Conservation (phyloP, 2,329 filamentous ascomycete genomes). For the Diaporthe vaccinii region DNA sequence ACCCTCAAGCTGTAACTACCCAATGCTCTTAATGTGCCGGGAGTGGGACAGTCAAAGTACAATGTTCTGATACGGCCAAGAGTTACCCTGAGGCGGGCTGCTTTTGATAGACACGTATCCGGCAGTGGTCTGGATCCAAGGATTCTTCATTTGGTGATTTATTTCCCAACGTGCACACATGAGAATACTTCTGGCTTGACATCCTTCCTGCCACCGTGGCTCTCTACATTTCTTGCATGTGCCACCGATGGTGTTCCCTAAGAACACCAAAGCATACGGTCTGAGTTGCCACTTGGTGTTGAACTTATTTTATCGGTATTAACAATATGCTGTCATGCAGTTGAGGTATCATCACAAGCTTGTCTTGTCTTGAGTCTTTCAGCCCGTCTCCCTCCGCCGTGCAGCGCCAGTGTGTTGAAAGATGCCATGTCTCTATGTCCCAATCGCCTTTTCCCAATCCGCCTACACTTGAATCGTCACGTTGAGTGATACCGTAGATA, state of each 20-base stretch:
- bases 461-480: constrained; percentile 1
- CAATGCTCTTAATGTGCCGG: no score
- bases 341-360: constrained; percentile 37
- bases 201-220: background rate
- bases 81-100: no score
- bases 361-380: constrained; percentile 15
- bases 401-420: constrained; percentile 39
- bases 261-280: background rate
- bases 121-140: no score
- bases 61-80: no score
- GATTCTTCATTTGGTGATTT: no score
- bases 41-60: no score
- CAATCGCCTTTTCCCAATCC: constrained; percentile 5
- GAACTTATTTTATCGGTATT: constrained; percentile 32
- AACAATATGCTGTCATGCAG: constrained; percentile 30
- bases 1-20: no score
- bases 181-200: no score
- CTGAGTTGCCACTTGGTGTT: background rate
- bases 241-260: no score
- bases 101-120: no score
- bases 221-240: background rate
- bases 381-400: background rate
- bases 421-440: constrained; percentile 33
- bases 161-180: no score
- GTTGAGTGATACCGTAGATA: constrained; percentile 20